phyloP scores from a whole-genome alignment of 2,329 filamentous ascomycete genomes.

The Aspergillus puulaauensis region DNA sequence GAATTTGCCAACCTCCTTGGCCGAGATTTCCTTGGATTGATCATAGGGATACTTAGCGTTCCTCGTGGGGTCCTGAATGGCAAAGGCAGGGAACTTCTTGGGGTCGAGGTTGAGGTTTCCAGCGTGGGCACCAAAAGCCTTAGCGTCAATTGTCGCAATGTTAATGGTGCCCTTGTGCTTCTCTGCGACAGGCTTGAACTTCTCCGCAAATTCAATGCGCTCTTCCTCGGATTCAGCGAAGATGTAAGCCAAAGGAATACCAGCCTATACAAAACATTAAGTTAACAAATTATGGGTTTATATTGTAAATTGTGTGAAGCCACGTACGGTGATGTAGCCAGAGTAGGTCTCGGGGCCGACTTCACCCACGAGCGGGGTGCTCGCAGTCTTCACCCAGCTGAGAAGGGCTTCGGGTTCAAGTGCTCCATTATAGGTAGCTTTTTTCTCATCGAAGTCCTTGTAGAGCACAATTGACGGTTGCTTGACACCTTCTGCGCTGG shows the following conservation, averaged over 20 bases:
- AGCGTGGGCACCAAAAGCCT: conserved; percentile 89
- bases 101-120: conserved; percentile 95
- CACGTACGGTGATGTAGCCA: conserved; percentile 77
- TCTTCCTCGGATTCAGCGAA: conserved; percentile 92
- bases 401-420: conserved; percentile 79
- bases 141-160: conserved; percentile 97
- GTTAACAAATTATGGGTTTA: not conserved
- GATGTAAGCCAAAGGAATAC: conserved; percentile 93
- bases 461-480: conserved; percentile 88
- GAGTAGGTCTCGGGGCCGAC: conserved; percentile 96
- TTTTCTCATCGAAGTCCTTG: conserved; percentile 97
- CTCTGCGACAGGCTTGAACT: conserved; percentile 82
- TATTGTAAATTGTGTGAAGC: not conserved
- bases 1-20: conserved; percentile 73
- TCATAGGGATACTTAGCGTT: conserved; percentile 97
- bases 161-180: conserved; percentile 93
- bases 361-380: conserved; percentile 90
- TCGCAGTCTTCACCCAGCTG: conserved; percentile 77
- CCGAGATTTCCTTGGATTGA: conserved; percentile 75
- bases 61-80: conserved; percentile 92
- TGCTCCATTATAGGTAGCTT: conserved; percentile 76
- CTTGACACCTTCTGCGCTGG: conserved; percentile 86
- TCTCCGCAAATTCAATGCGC: conserved; percentile 72
- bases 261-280: conserved; percentile 52
- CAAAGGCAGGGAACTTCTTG: conserved; percentile 94